phyloP scores from a whole-genome alignment of 1,284 basidiomycete species.

The Singerocomus inundabilis region DNA sequence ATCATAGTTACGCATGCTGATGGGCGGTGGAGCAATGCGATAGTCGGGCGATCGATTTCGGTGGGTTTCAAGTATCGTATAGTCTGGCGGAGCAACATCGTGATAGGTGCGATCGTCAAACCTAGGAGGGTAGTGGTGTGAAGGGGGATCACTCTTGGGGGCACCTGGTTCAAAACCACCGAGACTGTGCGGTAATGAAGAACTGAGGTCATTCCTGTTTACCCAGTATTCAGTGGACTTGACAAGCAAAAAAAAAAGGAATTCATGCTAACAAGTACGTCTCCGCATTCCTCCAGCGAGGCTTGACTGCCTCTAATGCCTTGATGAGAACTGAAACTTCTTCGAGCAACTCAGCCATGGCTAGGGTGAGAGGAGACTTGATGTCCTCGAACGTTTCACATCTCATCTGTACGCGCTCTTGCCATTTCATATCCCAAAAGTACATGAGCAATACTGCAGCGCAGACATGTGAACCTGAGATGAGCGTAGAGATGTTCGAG shows the following conservation, averaged over 20 bases:
- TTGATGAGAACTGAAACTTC: constrained; percentile 41
- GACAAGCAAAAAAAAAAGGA: neutral
- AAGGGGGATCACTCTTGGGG: constrained; percentile 10
- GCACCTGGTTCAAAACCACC: constrained; percentile 25
- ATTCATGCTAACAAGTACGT: constrained; percentile 42
- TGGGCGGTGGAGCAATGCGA: constrained; percentile 7
- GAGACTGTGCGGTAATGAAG: constrained; percentile 30
- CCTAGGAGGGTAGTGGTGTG: constrained; percentile 5
- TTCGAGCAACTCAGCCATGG: constrained; percentile 42
- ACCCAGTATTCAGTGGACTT: constrained; percentile 6
- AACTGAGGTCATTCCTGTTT: constrained; percentile 26
- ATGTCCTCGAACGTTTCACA: constrained; percentile 36
- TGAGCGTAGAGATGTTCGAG: constrained; percentile 40
- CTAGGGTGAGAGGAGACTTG: constrained; percentile 39
- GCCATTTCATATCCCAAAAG: constrained; percentile 50
- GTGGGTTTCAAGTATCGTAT: constrained; percentile 12
- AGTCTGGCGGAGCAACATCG: constrained; percentile 14
- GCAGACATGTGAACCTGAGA: constrained; percentile 43
- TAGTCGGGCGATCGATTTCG: constrained; percentile 18
- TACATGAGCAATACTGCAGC: constrained; percentile 46
- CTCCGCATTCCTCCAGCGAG: constrained; percentile 45
- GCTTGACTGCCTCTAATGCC: constrained; percentile 40
- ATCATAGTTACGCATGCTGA: constrained; percentile 11
- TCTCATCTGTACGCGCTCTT: constrained; percentile 36
- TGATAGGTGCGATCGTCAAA: constrained; percentile 11